Evolutionary conservation across 2,329 filamentous ascomycete genomes (phyloP).

Genomic region (Fusarium fracticaudum): DNA sequence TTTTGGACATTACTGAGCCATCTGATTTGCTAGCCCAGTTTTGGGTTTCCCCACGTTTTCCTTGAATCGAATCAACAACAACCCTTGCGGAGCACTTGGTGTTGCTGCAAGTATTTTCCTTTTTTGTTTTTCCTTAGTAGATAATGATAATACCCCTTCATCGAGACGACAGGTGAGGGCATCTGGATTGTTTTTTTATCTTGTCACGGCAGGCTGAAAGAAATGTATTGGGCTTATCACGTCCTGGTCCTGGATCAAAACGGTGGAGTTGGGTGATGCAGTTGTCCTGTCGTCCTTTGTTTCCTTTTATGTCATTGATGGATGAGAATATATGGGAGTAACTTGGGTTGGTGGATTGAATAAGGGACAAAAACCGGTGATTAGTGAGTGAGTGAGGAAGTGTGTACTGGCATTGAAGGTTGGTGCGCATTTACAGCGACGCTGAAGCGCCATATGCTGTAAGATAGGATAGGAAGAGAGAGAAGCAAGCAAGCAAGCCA

Average conservation of each 20-base stretch:
- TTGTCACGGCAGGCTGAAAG: conserved; percentile 39
- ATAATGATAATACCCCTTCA: conserved; percentile 49
- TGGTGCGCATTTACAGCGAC: conserved; percentile 28
- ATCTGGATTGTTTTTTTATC: conserved; percentile 36
- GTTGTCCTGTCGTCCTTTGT: conserved; percentile 37
- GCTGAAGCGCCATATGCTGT: conserved; percentile 21
- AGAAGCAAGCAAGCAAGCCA: not conserved
- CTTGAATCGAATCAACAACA: conserved; percentile 31
- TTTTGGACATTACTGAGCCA: conserved; percentile 33
- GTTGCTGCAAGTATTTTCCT: conserved; percentile 35
- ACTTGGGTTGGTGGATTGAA: conserved; percentile 6
- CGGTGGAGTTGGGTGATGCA: conserved; percentile 39
- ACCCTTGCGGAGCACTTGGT: conserved; percentile 11
- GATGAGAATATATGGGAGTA: conserved; percentile 23
- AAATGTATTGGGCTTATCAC: conserved; percentile 37
- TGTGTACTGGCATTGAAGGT: conserved; percentile 14
- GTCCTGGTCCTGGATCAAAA: conserved; percentile 40
- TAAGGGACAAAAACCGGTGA: not conserved
- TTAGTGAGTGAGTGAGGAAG: not conserved
- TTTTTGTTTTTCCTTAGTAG: conserved; percentile 37
- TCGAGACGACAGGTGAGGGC: conserved; percentile 43
- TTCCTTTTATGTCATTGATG: conserved; percentile 40
- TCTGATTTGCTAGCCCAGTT: conserved; percentile 19
- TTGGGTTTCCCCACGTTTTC: conserved; percentile 26
- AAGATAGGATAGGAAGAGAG: conserved; percentile 21